These are phyloP conservation scores for Leccinum ochraceum DNA, from an alignment of 768 basidiomycete genomes.

Conservation along the genomic window DNA sequence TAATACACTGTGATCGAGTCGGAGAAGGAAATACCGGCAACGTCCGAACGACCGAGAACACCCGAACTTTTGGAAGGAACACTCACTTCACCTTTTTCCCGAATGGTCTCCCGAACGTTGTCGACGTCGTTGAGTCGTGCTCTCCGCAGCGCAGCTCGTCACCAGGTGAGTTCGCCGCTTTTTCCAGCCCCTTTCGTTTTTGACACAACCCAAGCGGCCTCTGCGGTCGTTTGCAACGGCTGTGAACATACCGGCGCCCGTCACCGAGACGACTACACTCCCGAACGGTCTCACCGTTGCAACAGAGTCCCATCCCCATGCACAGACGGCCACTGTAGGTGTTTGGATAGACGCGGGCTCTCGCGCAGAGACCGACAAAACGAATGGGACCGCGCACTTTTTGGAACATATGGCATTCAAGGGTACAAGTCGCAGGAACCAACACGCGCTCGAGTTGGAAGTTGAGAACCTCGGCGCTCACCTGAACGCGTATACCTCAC, in stretches of 20 bases:
- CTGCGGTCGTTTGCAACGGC: slow-evolving; percentile 77
- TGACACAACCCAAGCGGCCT: slow-evolving; percentile 40
- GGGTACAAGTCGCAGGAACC: slow-evolving; percentile 85
- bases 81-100: slow-evolving; percentile 27
- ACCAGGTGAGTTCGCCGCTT: slow-evolving; percentile 31
- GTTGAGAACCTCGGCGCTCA: slow-evolving; percentile 98
- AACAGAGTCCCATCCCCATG: slow-evolving; percentile 85
- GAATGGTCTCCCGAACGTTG: slow-evolving; percentile 49
- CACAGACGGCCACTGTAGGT: slow-evolving; percentile 97
- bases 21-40: slow-evolving; percentile 27
- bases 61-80: slow-evolving; percentile 27
- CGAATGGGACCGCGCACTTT: slow-evolving; percentile 97
- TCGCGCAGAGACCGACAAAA: slow-evolving; percentile 92
- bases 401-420: slow-evolving; percentile 99
- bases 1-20: slow-evolving; percentile 10
- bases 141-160: slow-evolving; percentile 40
- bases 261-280: slow-evolving; percentile 90
- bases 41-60: slow-evolving; percentile 33
- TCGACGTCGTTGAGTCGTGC: slow-evolving; percentile 45
- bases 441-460: slow-evolving; percentile 91
- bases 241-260: slow-evolving; percentile 63
- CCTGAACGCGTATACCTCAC: slow-evolving; percentile 96
- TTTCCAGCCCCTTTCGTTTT: background rate
- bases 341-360: slow-evolving; percentile 99
- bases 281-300: slow-evolving; percentile 95